Evolutionary conservation across 192 early-diverging fungal species (phyloP), one percentile per base, ranked within the genome.

Genomic region (Geranomyces michiganensis): DNA sequence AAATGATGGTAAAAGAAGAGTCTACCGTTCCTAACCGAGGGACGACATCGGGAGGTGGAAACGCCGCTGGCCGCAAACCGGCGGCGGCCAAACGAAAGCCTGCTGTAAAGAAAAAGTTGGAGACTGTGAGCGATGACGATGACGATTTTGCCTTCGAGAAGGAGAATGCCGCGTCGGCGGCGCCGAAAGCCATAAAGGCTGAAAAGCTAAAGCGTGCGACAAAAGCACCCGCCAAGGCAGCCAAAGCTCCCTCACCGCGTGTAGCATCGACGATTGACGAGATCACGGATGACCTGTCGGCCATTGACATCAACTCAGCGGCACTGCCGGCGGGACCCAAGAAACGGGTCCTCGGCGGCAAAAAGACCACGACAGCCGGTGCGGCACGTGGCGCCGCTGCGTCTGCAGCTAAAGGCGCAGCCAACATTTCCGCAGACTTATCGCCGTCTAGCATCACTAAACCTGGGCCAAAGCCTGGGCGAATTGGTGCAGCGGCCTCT

Each of bases 111-210:
- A 10, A 24, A 27, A 53, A 62, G 58, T 17, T n/a, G 7, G 15
- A 30, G 14, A 13, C 22, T 13, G 70, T 19, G 17, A 48, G 45
- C 48, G 62, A 71, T 59, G 73, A 75, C 43, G 73, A 79, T 32
- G 78, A 66, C 47, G 68, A 75, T 15, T 75, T 79, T 27, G 45
- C 30, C 27, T 53, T 29, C 19, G 41, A 4, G 19, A 46, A 69
- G 15, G 45, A n/a, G n/a, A n/a, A n/a, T n/a, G n/a, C n/a, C n/a
- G n/a, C n/a, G n/a, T n/a, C n/a, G n/a, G n/a, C n/a, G n/a, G n/a
- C n/a, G n/a, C n/a, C n/a, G n/a, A n/a, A n/a, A n/a, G n/a, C 10
- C 46, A 17, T 53, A 6, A 53, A 53, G 58, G 7, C 9, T 8
- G 58, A 27, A 27, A 60, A 60, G 58, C 58, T 29, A 19, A 60